These are phyloP conservation scores for Lathyrus oleraceus DNA, from an alignment of 306 rosid species.

Conservation along the genomic window DNA sequence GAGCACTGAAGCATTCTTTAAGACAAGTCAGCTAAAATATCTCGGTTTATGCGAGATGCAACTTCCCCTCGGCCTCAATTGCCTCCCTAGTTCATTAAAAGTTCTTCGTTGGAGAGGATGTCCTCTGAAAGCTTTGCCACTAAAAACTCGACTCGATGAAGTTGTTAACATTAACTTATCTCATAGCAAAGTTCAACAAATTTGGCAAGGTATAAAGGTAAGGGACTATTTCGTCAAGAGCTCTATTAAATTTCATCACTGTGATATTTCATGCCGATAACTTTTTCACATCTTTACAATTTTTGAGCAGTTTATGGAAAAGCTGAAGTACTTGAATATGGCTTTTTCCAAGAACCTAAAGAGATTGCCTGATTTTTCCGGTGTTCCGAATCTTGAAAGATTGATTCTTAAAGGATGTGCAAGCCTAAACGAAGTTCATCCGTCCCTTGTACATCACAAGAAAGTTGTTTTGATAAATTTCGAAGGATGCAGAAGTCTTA, in stretches of 20 bases:
- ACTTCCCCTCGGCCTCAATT: constrained; percentile 5
- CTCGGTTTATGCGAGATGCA: constrained; percentile 6
- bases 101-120: constrained; percentile 34
- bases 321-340: constrained; percentile 28
- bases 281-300: background rate
- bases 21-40: constrained; percentile 22
- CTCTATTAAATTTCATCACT: background rate
- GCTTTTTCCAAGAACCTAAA: constrained; percentile 4
- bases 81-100: constrained; percentile 20
- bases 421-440: constrained; percentile 19
- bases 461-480: background rate
- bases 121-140: constrained; percentile 26
- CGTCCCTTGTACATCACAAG: constrained; percentile 24
- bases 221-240: background rate
- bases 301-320: constrained; percentile 15
- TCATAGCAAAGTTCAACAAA: constrained; percentile 11
- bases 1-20: constrained; percentile 28
- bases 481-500: constrained; percentile 14
- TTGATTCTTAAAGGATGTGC: constrained; percentile 8
- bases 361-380: constrained; percentile 5
- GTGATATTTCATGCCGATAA: background rate
- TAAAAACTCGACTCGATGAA: background rate
- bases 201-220: constrained; percentile 37
- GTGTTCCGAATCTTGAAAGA: constrained; percentile 20
- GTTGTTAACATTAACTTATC: constrained; percentile 25